Evolutionary conservation across 768 basidiomycete species (phyloP), one percentile per base, ranked within the genome.

Genomic region (Tremella yokohamensis): DNA sequence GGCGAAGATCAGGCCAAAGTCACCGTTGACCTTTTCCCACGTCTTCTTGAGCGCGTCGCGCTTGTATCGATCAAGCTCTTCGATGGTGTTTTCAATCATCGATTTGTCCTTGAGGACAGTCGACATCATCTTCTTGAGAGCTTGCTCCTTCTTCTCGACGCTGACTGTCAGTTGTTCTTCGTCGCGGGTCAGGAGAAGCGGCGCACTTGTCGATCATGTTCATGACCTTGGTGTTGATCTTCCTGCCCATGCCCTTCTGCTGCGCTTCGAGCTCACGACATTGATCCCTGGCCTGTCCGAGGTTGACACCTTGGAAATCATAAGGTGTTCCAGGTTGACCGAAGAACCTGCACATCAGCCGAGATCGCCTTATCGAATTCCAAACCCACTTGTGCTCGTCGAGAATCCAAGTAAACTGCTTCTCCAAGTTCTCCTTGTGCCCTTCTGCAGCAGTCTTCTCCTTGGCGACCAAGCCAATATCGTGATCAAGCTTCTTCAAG

Each of bases 1-100:
- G 1, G 85, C 90, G 72, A 99, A 98, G 74, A 99, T 98, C 9
- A 83, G 84, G 8, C 96, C 96, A 72, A 99, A 99, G 77, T 98
- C 93, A 39, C 92, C 83, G 72, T 89, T 87, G 67, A 99, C 96
- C 73, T 94, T 94, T 69, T 87, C 84, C 94, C 96, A 99, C 0
- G 93, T 97, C 78, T 87, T 93, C 75, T 85, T 84, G 52, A 98
- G 80, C 0, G 96, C 90, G 64, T 94, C 92, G 25, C 88, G 84
- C 79, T 99, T 99, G 77, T 94, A 91, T 49, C 85, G 82, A 74
- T 98, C 94, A 9, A 98, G 84, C 71, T 96, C 89, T 26, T 84
- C 85, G 60, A 99, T 93, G 0, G 92, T 97, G 56, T 85, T 84
- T 67, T 96, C 90, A 50, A 99, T 98, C 80, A 94, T 98, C 65